Evolutionary conservation across 257 asterid species (phyloP).

Genomic region (Rauvolfia tetraphylla): DNA sequence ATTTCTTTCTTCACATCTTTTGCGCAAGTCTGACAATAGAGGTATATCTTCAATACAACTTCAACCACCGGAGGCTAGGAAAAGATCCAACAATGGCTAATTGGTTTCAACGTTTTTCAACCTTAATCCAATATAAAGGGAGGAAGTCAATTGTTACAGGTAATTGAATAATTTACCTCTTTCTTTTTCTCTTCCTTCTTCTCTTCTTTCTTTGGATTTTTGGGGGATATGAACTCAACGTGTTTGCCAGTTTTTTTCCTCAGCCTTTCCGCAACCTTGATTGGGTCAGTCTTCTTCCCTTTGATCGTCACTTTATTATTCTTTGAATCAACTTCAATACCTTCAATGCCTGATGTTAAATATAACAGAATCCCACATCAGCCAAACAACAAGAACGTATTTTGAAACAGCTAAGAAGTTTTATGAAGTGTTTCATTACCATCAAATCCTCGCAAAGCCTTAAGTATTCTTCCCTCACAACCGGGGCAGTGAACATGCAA

Average conservation of each 20-base stretch:
- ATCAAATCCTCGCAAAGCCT: constrained; percentile 7
- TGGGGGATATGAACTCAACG: constrained; percentile 55
- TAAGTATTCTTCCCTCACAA: constrained; percentile 7
- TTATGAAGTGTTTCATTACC: neutral
- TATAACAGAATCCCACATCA: neutral
- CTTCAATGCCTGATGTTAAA: constrained; percentile 48
- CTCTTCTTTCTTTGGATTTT: constrained; percentile 23
- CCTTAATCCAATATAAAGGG: neutral
- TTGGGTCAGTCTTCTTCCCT: constrained; percentile 56
- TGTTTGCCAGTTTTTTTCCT: constrained; percentile 60
- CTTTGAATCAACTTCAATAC: constrained; percentile 44
- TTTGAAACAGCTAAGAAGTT: neutral
- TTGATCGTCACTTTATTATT: constrained; percentile 47
- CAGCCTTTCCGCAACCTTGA: constrained; percentile 46
- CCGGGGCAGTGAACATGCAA: constrained; percentile 12
- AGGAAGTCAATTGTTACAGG: neutral
- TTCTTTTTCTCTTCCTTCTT: constrained; percentile 28
- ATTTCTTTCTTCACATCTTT: constrained; percentile 54
- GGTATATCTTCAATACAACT: constrained; percentile 43
- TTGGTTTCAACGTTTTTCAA: neutral
- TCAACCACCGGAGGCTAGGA: constrained; percentile 43
- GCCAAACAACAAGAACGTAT: neutral
- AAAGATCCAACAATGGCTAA: neutral
- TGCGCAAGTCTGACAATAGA: constrained; percentile 71
- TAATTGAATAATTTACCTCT: constrained; percentile 21